A percentile compares a stretch with the other conserved stretches of the same genome.
These are phyloP conservation scores for Colletotrichum simmondsii DNA, from an alignment of 2,329 filamentous ascomycete species.

Conservation along the genomic window DNA sequence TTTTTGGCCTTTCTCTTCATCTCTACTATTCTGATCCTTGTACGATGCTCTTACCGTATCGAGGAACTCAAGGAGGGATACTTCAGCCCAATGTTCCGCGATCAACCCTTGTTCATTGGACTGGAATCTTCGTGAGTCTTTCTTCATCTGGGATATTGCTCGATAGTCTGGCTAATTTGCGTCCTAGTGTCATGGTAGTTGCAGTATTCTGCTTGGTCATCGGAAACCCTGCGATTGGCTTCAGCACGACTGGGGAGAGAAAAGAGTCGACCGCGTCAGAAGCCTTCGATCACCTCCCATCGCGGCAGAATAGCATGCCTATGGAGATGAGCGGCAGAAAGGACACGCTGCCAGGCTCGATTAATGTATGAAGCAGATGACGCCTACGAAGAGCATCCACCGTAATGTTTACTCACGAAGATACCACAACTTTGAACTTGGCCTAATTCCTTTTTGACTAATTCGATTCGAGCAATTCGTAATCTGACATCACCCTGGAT, in stretches of 20 bases:
- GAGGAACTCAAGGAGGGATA: constrained; percentile 69
- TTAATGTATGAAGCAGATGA: background rate
- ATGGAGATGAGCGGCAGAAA: background rate
- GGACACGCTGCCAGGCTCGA: background rate
- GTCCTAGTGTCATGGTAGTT: constrained; percentile 16
- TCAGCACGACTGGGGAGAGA: background rate
- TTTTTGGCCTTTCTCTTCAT: constrained; percentile 62
- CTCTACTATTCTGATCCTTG: constrained; percentile 65
- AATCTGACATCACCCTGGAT: background rate
- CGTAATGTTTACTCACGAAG: background rate
- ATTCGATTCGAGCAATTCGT: background rate
- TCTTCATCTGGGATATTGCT: fast-evolving
- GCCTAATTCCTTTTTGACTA: too few species aligned
- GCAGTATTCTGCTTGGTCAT: constrained; percentile 25
- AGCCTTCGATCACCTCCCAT: background rate
- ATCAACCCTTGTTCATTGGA: constrained; percentile 55
- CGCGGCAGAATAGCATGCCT: background rate
- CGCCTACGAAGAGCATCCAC: background rate
- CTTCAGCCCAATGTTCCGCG: constrained; percentile 56
- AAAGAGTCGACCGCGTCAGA: background rate
- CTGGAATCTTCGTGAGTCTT: constrained; percentile 50
- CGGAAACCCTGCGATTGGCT: constrained; percentile 21
- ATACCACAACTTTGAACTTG: background rate
- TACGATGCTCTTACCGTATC: constrained; percentile 68
- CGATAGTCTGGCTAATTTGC: background rate